These are phyloP conservation scores for Dryas drummondii DNA, from an alignment of 306 rosid species.

Conservation along the genomic window DNA sequence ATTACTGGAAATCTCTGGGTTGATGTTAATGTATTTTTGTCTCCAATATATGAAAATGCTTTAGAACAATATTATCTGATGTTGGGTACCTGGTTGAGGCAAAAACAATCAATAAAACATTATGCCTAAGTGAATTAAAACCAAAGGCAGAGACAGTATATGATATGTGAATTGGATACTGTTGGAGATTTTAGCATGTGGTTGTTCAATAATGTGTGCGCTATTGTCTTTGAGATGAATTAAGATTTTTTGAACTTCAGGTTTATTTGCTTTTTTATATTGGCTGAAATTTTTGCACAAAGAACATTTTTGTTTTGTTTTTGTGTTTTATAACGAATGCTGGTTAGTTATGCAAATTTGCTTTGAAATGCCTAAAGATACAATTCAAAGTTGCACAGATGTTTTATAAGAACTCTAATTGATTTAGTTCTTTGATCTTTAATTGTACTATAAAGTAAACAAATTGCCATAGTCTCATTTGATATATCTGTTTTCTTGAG, in stretches of 20 bases:
- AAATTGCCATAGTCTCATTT: neutral
- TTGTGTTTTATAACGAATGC: neutral
- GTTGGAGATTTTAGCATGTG: neutral
- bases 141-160: too few relatives aligned
- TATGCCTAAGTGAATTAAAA: neutral
- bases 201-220: neutral
- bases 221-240: neutral
- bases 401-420: neutral
- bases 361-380: neutral
- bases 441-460: neutral
- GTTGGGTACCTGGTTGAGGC: neutral
- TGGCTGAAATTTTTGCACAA: neutral
- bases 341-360: neutral
- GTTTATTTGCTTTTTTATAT: neutral
- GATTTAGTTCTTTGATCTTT: neutral
- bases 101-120: neutral
- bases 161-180: neutral
- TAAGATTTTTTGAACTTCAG: neutral
- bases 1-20: neutral
- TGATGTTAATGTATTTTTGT: too few relatives aligned
- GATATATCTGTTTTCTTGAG: conserved; percentile 1
- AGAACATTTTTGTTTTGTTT: neutral
- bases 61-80: too few relatives aligned
- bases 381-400: neutral
- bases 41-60: too few relatives aligned